A percentile compares a stretch with the other conserved stretches of the same genome.
Evolutionary conservation across 495 filamentous ascomycete species (phyloP).

Genomic region (Aspergillus bridgeri): DNA sequence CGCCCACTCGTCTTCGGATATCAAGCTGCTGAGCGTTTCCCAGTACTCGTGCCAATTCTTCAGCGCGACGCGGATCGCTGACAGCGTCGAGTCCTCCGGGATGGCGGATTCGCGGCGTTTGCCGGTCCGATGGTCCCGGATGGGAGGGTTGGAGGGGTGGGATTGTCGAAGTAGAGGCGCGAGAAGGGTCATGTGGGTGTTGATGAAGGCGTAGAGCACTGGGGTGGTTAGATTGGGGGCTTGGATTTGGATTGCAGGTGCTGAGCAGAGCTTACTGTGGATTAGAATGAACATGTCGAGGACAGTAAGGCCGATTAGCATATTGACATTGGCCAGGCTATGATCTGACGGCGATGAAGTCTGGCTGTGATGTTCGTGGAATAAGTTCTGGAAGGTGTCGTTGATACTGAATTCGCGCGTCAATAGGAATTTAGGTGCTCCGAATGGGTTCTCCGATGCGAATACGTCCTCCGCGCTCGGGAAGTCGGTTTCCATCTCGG

Average conservation of each 20-base stretch:
- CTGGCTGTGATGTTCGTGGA: slow-evolving; percentile 19
- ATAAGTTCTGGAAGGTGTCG: slow-evolving; percentile 36
- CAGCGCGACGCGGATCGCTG: slow-evolving; percentile 33
- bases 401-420: slow-evolving; percentile 30
- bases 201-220: slow-evolving; percentile 47
- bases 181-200: slow-evolving; percentile 43
- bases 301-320: slow-evolving; percentile 23
- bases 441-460: slow-evolving; percentile 37
- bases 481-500: slow-evolving; percentile 40
- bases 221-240: slow-evolving; percentile 3
- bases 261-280: slow-evolving; percentile 33
- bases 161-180: slow-evolving; percentile 25
- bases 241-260: neutral
- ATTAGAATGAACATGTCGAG: slow-evolving; percentile 46
- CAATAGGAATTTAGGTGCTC: slow-evolving; percentile 34
- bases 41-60: slow-evolving; percentile 40
- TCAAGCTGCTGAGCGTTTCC: slow-evolving; percentile 28
- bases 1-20: slow-evolving; percentile 38
- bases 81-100: slow-evolving; percentile 35
- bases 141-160: slow-evolving; percentile 3
- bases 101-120: slow-evolving; percentile 13
- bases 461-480: slow-evolving; percentile 39
- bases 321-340: neutral
- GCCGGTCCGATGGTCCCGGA: neutral
- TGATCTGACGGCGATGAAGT: slow-evolving; percentile 8